Percentiles rank a stretch among this genome's conserved stretches.
phyloP scores from a whole-genome alignment of 2,329 filamentous ascomycete genomes.

The Leptoxyphium fumago region DNA sequence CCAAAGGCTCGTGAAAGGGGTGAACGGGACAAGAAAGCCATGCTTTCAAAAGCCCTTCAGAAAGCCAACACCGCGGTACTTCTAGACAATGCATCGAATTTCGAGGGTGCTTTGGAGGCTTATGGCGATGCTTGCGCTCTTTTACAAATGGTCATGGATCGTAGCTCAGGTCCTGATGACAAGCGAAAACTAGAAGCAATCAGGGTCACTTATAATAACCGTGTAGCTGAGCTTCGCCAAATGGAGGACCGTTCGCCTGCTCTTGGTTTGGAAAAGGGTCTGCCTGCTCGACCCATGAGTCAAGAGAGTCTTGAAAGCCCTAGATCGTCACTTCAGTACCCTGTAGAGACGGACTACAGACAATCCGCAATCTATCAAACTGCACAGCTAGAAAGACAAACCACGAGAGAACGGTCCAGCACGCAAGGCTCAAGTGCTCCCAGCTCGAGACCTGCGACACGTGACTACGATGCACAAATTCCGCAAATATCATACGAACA shows the following conservation, averaged over 20 bases:
- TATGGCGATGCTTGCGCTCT: conserved; percentile 85
- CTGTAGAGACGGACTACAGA: conserved; percentile 18
- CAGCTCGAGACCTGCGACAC: not conserved
- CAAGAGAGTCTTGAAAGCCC: conserved; percentile 31
- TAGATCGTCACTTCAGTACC: conserved; percentile 21
- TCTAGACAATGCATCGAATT: conserved; percentile 90
- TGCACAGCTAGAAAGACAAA: conserved; percentile 14
- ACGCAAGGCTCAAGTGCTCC: not conserved
- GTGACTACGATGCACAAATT: conserved; percentile 22
- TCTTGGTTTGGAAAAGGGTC: conserved; percentile 47
- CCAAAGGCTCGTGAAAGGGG: conserved; percentile 25
- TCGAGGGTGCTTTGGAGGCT: conserved; percentile 76
- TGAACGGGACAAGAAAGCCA: conserved; percentile 60
- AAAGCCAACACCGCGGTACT: conserved; percentile 94
- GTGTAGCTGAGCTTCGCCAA: conserved; percentile 73
- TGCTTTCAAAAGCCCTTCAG: conserved; percentile 88
- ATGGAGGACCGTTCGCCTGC: conserved; percentile 34
- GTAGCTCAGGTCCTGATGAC: conserved; percentile 75
- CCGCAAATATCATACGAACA: conserved; percentile 8
- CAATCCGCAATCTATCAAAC: conserved; percentile 35
- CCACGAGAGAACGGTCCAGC: not conserved
- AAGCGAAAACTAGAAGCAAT: conserved; percentile 84
- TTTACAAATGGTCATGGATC: conserved; percentile 71
- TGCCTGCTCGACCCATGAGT: conserved; percentile 57
- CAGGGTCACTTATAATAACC: conserved; percentile 75